Evolutionary conservation across 148 eudicot species (phyloP).

Genomic region (Diospyros kaki): DNA sequence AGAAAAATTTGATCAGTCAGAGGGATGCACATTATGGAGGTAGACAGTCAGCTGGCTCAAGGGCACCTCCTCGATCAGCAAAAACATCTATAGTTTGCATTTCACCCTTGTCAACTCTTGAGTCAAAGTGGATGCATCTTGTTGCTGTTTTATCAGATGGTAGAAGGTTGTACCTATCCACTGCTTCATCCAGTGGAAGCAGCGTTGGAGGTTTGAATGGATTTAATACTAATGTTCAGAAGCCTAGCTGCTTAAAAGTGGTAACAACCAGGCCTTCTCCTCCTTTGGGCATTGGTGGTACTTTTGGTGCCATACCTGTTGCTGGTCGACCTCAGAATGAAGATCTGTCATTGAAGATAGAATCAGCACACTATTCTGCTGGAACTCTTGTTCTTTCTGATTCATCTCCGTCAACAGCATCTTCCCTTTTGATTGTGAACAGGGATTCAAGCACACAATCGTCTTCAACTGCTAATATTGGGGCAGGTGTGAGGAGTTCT

Average conservation of each 20-base stretch:
- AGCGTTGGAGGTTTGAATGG: slow-evolving; percentile 58
- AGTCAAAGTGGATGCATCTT: slow-evolving; percentile 91
- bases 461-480: slow-evolving; percentile 53
- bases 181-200: slow-evolving; percentile 62
- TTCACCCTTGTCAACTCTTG: slow-evolving; percentile 79
- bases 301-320: slow-evolving; percentile 73
- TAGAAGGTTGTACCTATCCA: slow-evolving; percentile 88
- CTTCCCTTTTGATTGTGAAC: slow-evolving; percentile 81
- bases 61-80: slow-evolving; percentile 53
- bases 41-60: slow-evolving; percentile 66
- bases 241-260: slow-evolving; percentile 84
- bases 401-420: slow-evolving; percentile 78
- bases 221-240: slow-evolving; percentile 42
- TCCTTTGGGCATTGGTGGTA: slow-evolving; percentile 78
- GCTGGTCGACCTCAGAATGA: slow-evolving; percentile 79
- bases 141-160: slow-evolving; percentile 97
- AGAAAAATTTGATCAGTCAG: slow-evolving; percentile 81
- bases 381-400: slow-evolving; percentile 96
- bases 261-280: slow-evolving; percentile 88
- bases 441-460: slow-evolving; percentile 76
- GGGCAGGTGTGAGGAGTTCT: slow-evolving; percentile 57
- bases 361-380: slow-evolving; percentile 70
- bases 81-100: slow-evolving; percentile 78
- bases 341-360: slow-evolving; percentile 83
- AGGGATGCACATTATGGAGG: slow-evolving; percentile 62